phyloP scores from a whole-genome alignment of 768 basidiomycete genomes.

The Omphalotus guepiniiformis region DNA sequence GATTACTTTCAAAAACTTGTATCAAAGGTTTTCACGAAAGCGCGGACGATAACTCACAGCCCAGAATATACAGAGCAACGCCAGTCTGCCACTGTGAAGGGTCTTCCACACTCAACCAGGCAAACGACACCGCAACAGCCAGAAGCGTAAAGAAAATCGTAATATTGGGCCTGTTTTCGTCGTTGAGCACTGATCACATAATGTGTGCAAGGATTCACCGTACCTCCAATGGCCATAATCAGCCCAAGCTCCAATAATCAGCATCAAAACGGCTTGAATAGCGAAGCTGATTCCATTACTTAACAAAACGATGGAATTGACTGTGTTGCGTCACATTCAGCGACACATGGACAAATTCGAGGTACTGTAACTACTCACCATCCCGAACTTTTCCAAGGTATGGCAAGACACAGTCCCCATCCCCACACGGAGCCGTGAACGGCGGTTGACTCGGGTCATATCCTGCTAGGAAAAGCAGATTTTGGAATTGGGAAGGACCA shows the following conservation, averaged over 20 bases:
- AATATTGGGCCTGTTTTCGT: constrained; percentile 75
- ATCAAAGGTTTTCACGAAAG: neutral
- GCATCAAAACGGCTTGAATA: constrained; percentile 62
- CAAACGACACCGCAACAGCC: constrained; percentile 66
- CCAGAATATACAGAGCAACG: constrained; percentile 58
- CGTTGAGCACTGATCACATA: too few species aligned
- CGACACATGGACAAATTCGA: constrained; percentile 1
- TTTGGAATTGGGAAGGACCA: constrained; percentile 73
- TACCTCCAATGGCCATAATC: constrained; percentile 82
- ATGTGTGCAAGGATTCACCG: too few species aligned
- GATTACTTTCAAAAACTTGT: constrained; percentile 43
- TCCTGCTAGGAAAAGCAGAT: constrained; percentile 67
- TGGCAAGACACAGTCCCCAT: constrained; percentile 57
- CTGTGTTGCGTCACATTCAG: constrained; percentile 26
- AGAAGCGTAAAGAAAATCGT: constrained; percentile 69
- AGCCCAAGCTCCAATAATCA: constrained; percentile 72
- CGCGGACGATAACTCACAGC: constrained; percentile 38
- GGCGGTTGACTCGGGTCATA: constrained; percentile 61
- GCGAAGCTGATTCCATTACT: constrained; percentile 81
- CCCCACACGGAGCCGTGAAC: constrained; percentile 46
- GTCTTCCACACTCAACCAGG: constrained; percentile 71
- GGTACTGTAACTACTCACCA: constrained; percentile 32
- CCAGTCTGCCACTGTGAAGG: constrained; percentile 62
- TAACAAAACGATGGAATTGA: constrained; percentile 73
- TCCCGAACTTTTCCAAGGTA: constrained; percentile 60